Base-by-base conservation (phyloP, 129 eudicot genomes). In the Apium graveolens region DNA sequence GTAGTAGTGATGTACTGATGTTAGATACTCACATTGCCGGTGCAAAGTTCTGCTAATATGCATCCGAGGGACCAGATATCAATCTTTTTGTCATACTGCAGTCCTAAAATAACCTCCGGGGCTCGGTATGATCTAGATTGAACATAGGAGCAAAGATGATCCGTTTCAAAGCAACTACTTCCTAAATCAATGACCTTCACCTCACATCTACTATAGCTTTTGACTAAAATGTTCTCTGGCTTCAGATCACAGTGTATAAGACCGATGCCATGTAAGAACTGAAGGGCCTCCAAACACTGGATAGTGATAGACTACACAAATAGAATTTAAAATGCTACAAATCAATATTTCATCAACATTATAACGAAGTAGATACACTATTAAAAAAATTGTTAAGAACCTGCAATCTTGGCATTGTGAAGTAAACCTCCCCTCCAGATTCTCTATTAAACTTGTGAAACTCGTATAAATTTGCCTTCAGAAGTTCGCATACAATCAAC, bases 11-110 rank as follows among this genome's bases (percentile, higher is more conserved):
- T 24, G 32, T 31, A 45, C 42, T 60, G 78, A 60, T 24, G 69
- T 49, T 26, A 80, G 13, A 80, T 65, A 86, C 97, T 90, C 76
- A 96, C 99, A 86, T 92, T 96, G 84, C 99, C 99, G 0, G 99
- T 92, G 80, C 99, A 96, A 70, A 96, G 97, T 88, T 96, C 99
- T 48, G 99, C 97, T 88, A 96, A 84, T 81, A 96, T 96, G 93
- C 99, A 96, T n/a, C 99, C 99, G 77, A 96, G 99, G 49, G 99
- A 96, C 99, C 99, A 96, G 55, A 96, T 82, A 82, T 96, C 99
- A 46, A 96, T 96, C 87, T 90, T 96, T 86, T 90, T 92, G 85
- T 88, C 93, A 73, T 96, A 96, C 29, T 94, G 86, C 49, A 96
- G 94, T 34, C 99, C 99, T 86, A 96, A 85, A 73, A 96, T 90